Percentiles rank a stretch among this genome's conserved stretches.
Conservation (phyloP, 2,329 filamentous ascomycete genomes). For the Lasiodiplodia sp. region DNA sequence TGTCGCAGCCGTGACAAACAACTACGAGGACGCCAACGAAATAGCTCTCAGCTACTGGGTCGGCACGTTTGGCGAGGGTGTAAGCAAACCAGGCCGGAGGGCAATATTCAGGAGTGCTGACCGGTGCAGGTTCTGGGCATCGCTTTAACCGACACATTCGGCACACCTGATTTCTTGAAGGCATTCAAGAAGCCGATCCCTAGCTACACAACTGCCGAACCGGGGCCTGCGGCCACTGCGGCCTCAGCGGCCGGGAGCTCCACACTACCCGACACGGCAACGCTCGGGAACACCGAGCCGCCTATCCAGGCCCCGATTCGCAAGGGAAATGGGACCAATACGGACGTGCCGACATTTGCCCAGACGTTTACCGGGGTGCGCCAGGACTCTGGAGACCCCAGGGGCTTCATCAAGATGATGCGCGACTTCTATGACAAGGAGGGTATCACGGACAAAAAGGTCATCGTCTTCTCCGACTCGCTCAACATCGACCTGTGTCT, state of each 20-base stretch:
- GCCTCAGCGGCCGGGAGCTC: constrained; percentile 53
- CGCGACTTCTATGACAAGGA: constrained; percentile 79
- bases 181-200: constrained; percentile 77
- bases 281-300: constrained; percentile 49
- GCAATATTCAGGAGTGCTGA: constrained; percentile 18
- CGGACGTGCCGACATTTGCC: constrained; percentile 69
- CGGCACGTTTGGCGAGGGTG: constrained; percentile 83
- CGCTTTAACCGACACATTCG: constrained; percentile 95
- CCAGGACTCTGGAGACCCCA: constrained; percentile 89
- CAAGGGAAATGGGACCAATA: constrained; percentile 37
- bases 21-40: constrained; percentile 87
- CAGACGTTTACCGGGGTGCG: constrained; percentile 83
- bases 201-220: constrained; percentile 49
- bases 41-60: constrained; percentile 88
- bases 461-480: constrained; percentile 94
- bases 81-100: constrained; percentile 40
- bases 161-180: constrained; percentile 85
- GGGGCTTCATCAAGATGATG: constrained; percentile 79
- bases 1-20: constrained; percentile 85
- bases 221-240: constrained; percentile 48
- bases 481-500: constrained; percentile 90
- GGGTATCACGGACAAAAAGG: constrained; percentile 81
- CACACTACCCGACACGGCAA: constrained; percentile 49
- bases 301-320: constrained; percentile 54
- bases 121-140: constrained; percentile 72